phyloP scores from a whole-genome alignment of 2,329 filamentous ascomycete genomes.

The Blastomyces emzantsi region DNA sequence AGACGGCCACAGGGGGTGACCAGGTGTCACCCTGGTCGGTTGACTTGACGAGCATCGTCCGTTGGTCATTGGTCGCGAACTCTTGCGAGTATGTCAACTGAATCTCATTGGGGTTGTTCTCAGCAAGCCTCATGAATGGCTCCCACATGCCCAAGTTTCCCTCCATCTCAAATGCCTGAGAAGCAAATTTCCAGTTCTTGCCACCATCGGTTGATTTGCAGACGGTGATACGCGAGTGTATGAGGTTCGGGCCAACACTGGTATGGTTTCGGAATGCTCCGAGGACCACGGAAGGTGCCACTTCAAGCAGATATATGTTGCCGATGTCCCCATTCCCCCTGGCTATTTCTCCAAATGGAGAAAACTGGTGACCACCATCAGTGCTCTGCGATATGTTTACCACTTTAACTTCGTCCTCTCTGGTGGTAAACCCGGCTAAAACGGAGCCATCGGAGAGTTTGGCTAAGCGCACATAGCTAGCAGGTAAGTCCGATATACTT shows the following conservation, averaged over 20 bases:
- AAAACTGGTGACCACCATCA: slow-evolving; percentile 37
- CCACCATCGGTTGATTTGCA: slow-evolving; percentile 41
- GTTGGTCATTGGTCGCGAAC: slow-evolving; percentile 40
- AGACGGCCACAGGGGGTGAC: slow-evolving; percentile 35
- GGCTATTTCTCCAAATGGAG: slow-evolving; percentile 36
- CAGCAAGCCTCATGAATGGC: slow-evolving; percentile 40
- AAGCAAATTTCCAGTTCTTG: slow-evolving; percentile 35
- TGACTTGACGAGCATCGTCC: slow-evolving; percentile 42
- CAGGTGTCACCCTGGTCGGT: slow-evolving; percentile 37
- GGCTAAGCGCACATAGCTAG: slow-evolving; percentile 43
- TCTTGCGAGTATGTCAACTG: slow-evolving; percentile 43
- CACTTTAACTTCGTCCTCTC: slow-evolving; percentile 30
- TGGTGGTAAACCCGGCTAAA: slow-evolving; percentile 40
- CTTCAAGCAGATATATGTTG: slow-evolving; percentile 41
- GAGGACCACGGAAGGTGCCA: slow-evolving; percentile 29
- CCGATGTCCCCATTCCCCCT: slow-evolving; percentile 39
- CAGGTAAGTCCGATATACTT: slow-evolving; percentile 14
- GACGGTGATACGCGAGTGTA: slow-evolving; percentile 44
- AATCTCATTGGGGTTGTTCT: slow-evolving; percentile 26
- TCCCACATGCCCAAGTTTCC: slow-evolving; percentile 40
- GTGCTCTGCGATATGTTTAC: slow-evolving; percentile 39
- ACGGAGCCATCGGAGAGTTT: slow-evolving; percentile 39
- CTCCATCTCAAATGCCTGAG: slow-evolving; percentile 38
- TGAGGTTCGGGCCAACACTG: slow-evolving; percentile 26
- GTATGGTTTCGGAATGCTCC: slow-evolving; percentile 45